Evolutionary conservation across 2,329 filamentous ascomycete genomes (phyloP).

Genomic region (Scedosporium apiospermum): DNA sequence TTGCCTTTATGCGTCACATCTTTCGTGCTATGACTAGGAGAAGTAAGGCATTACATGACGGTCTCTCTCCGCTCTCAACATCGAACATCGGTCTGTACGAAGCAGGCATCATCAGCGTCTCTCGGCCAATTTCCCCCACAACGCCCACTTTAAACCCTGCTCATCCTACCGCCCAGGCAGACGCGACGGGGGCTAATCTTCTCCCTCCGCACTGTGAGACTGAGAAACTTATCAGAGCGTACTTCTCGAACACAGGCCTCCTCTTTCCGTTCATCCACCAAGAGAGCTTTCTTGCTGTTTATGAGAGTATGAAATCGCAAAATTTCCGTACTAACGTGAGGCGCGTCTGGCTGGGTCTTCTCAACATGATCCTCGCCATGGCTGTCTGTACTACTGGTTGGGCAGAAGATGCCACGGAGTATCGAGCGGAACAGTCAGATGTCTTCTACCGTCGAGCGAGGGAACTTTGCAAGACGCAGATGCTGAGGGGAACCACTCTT

Average conservation of each 20-base stretch:
- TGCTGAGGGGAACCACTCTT: constrained; percentile 25
- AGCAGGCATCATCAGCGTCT: background rate
- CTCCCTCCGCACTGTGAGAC: constrained; percentile 13
- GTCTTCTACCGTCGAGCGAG: constrained; percentile 30
- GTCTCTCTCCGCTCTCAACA: constrained; percentile 1
- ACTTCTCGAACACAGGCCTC: constrained; percentile 18
- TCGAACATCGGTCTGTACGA: constrained; percentile 1
- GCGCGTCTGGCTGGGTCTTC: constrained; percentile 33
- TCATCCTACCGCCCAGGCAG: background rate
- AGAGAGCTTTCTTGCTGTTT: constrained; percentile 15
- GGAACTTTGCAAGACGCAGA: constrained; percentile 27
- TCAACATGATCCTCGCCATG: constrained; percentile 37
- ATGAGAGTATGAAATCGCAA: constrained; percentile 14
- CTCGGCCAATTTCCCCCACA: constrained; percentile 1
- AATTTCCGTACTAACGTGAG: constrained; percentile 16
- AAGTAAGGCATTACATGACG: background rate
- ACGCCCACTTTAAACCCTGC: constrained; percentile 5
- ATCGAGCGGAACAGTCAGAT: constrained; percentile 26
- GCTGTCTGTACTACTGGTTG: constrained; percentile 22
- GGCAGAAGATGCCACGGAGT: constrained; percentile 17
- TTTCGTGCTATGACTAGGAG: background rate
- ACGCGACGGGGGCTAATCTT: background rate
- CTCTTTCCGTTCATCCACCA: constrained; percentile 21
- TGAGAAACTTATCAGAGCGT: constrained; percentile 13
- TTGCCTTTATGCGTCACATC: constrained; percentile 14